Evolutionary conservation across 78 protist genomes (phyloP), one percentile per base, ranked within the genome.

Genomic region (Bigelowiella natans): DNA sequence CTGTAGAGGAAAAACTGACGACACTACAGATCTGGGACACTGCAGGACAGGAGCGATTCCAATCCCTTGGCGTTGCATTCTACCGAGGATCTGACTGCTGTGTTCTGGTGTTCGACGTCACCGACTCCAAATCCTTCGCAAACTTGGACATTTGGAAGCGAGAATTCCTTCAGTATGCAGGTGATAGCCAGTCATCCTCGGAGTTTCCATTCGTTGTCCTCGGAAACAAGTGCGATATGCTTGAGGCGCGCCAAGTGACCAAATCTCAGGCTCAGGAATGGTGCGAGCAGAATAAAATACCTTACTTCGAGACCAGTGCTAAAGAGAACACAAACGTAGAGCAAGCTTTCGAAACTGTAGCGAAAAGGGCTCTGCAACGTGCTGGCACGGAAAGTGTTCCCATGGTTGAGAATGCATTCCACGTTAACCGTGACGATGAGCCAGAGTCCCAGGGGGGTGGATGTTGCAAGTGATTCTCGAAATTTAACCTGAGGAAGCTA

Each of bases 61-160:
- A 99, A 93, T 18, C 90, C 1, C 94, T 99, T 88, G 99, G 99
- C 30, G 98, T 97, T 1, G 99, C 99, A 37, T 99, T 98, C 94
- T 98, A 98, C 93, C 97, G 99, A 39, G 99, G 99, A 0, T 98
- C 99, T 1, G 99, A 98, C 90, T 95, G 96, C 83, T 98, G 99
- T 93, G 96, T 97, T 7, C 95, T 98, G 26, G 94, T 93, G 29
- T 99, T 93, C 83, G 99, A 99, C 89, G 98, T 98, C 39, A 99
- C 95, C 64, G 94, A 82, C 63, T 95, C 96, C 2, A 94, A 96
- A 91, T 91, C 99, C 2, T 98, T 99, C 88, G 98, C 97, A 82
- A 95, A 91, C 85, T 94, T 99, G 11, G 97, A 96, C 92, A 40
- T 91, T 36, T 99, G 99, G 99, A 88, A 51, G 73, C 7, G 73